phyloP scores from a whole-genome alignment of 805 yeast species.

The Diddensiella caesifluorescens region DNA sequence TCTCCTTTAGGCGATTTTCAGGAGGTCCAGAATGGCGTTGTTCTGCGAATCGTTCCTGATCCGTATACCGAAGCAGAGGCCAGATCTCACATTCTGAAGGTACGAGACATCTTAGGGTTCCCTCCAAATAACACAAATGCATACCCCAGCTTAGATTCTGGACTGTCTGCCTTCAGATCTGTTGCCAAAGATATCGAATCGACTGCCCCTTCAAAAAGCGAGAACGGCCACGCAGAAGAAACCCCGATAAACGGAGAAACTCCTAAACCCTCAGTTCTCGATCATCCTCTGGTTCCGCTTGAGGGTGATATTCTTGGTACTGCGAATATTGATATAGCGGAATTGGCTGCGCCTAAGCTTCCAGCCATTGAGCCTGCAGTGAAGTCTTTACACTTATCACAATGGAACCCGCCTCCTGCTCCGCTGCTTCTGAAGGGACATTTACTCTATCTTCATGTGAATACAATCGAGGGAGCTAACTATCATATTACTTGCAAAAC shows the following conservation, averaged over 20 bases:
- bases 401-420: constrained; percentile 83
- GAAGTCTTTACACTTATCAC: constrained; percentile 62
- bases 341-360: constrained; percentile 5
- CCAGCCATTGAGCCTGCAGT: constrained; percentile 33
- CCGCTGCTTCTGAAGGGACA: constrained; percentile 64
- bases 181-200: constrained; percentile 20
- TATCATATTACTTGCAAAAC: constrained; percentile 73
- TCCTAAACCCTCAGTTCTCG: constrained; percentile 12
- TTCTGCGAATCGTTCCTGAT: constrained; percentile 44
- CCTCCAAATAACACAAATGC: constrained; percentile 37
- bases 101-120: constrained; percentile 56
- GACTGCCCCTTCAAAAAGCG: constrained; percentile 16
- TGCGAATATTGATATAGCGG: background rate
- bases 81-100: constrained; percentile 54
- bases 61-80: constrained; percentile 59
- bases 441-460: constrained; percentile 64
- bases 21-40: constrained; percentile 34
- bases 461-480: constrained; percentile 76
- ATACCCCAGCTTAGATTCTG: constrained; percentile 38
- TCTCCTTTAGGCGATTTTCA: constrained; percentile 26
- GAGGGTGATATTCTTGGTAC: constrained; percentile 18
- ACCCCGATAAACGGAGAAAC: constrained; percentile 10
- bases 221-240: constrained; percentile 7
- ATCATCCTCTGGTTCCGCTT: constrained; percentile 19
- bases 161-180: constrained; percentile 43